Evolutionary conservation across 2,329 filamentous ascomycete genomes (phyloP), one percentile per base, ranked within the genome.

Genomic region (Penicillium sclerotigenum): DNA sequence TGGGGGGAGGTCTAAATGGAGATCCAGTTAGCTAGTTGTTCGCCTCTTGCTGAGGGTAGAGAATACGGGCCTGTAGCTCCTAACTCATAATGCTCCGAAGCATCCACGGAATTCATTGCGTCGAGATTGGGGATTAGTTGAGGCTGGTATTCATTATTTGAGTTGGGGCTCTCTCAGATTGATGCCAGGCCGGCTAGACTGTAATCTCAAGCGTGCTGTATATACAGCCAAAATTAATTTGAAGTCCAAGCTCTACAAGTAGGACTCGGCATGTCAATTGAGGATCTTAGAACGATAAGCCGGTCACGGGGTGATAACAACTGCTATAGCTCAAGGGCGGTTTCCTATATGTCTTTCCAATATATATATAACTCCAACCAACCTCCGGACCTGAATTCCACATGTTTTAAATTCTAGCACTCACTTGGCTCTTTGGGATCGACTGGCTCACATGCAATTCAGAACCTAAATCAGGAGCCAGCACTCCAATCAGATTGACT

Each of bases 21-120:
- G n/a, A 43, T 40, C 31, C 31, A 11, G 9, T 46, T 16, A 50
- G 34, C 46, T 22, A 52, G 52, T 41, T 43, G 37, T 42, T 47
- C 38, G 4, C 11, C 28, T 38, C 28, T 46, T 52, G 5, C 13
- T 29, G 40, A 49, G 50, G 22, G 65, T 56, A 63, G n/a, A 34
- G 41, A 37, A 14, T 38, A 60, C 54, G 52, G 54, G 80, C 80
- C 79, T 62, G 77, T 74, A 36, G 75, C 70, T 57, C 72, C 73
- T 40, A 72, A 73, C 58, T 80, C 77, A 68, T 81, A 82, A 67
- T 82, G 81, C 68, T 82, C 79, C 59, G 80, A 80, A 46, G 81
- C 85, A 73, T 88, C 86, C 65, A 88, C 83, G 52, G 80, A 80
- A 72, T 88, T 86, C 86, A 88, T 88, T 55, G 58, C 77, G 69